Percentiles rank a stretch among this genome's conserved stretches.
phyloP scores from a whole-genome alignment of 2,329 filamentous ascomycete species.

The Fusarium tricinctum region DNA sequence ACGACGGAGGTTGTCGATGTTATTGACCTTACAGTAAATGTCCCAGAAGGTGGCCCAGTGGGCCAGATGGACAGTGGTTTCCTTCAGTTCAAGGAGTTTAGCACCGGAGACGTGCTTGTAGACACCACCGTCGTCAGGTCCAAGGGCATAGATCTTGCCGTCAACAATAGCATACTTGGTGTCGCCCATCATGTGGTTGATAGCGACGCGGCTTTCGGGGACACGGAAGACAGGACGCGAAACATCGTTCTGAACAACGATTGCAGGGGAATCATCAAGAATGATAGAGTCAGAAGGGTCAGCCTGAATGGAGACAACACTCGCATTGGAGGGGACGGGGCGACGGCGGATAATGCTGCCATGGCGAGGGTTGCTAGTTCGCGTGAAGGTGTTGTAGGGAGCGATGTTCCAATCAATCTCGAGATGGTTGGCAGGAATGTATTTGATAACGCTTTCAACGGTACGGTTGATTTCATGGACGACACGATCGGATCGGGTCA shows the following conservation, averaged over 20 bases:
- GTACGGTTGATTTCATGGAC: neutral
- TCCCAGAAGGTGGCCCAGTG: neutral
- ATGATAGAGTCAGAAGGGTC: neutral
- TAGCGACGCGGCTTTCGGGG: neutral
- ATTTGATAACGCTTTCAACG: neutral
- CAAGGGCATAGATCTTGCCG: neutral
- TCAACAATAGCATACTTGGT: neutral
- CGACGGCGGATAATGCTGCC: neutral
- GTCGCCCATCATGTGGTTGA: neutral
- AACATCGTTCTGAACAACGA: neutral
- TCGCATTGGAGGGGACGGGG: neutral
- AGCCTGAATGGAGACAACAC: neutral
- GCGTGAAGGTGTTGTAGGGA: neutral
- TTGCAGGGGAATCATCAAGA: neutral
- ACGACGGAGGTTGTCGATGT: neutral
- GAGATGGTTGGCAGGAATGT: neutral
- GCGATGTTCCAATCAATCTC: neutral
- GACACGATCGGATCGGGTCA: neutral
- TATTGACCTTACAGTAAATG: neutral
- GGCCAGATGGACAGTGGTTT: neutral
- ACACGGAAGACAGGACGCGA: neutral
- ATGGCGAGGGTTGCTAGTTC: neutral
- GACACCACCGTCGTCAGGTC: neutral
- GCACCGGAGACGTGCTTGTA: neutral
- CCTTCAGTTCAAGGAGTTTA: neutral